Evolutionary conservation across 2,329 filamentous ascomycete species (phyloP).

Genomic region (Exophiala aquamarina): DNA sequence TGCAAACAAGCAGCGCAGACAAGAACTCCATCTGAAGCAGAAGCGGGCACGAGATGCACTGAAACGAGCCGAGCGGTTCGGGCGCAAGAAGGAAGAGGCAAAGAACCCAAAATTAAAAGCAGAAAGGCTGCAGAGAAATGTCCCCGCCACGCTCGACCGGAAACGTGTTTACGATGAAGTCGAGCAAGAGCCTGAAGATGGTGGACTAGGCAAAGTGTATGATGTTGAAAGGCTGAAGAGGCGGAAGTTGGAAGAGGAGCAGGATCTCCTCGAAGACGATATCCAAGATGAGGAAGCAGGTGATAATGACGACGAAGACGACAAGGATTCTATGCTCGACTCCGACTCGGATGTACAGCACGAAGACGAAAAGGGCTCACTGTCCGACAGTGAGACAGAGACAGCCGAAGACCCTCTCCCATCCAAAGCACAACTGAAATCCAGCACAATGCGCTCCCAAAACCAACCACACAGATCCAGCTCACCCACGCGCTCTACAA

Average conservation of each 20-base stretch:
- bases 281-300: slow-evolving; percentile 43
- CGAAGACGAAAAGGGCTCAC: not conserved
- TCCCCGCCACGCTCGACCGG: slow-evolving; percentile 77
- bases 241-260: slow-evolving; percentile 47
- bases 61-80: slow-evolving; percentile 74
- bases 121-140: slow-evolving; percentile 72
- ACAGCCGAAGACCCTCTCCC: slow-evolving; percentile 24
- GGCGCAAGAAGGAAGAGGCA: slow-evolving; percentile 79
- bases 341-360: slow-evolving; percentile 41
- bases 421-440: slow-evolving; percentile 31
- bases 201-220: slow-evolving; percentile 45
- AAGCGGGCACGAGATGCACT: slow-evolving; percentile 75
- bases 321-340: slow-evolving; percentile 73
- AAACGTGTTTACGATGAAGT: slow-evolving; percentile 89
- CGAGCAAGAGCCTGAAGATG: slow-evolving; percentile 51
- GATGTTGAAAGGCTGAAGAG: slow-evolving; percentile 51
- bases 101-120: slow-evolving; percentile 75
- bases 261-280: slow-evolving; percentile 44
- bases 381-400: not conserved
- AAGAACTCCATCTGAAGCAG: slow-evolving; percentile 74
- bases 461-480: slow-evolving; percentile 48
- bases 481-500: slow-evolving; percentile 56
- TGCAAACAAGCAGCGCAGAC: slow-evolving; percentile 76
- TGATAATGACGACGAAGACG: slow-evolving; percentile 45
- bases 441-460: slow-evolving; percentile 25